Evolutionary conservation across 148 eudicot genomes (phyloP), one percentile per base, ranked within the genome.

Genomic region (Chenopodium album): DNA sequence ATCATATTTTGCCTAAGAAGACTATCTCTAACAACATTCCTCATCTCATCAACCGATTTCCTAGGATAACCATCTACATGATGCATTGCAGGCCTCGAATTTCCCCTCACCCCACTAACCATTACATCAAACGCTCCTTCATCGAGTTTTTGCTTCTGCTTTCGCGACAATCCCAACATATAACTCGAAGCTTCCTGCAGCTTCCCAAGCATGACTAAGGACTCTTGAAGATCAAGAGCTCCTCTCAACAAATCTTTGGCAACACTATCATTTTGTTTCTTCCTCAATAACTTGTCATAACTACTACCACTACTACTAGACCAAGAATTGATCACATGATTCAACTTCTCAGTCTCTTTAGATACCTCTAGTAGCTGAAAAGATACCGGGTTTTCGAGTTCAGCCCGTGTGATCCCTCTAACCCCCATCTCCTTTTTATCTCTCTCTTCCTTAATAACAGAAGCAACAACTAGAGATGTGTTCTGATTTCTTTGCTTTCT

Each of bases 201-300:
- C 54, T 85, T 91, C 11, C 91, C 89, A 56, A 94, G 91, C 90
- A 91, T 85, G 60, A 71, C 79, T n/a, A 94, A 84, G 46, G 98
- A 94, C 73, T 92, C 92, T 66, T 89, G 91, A 78, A 94, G 89
- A 88, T 91, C 94, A 80, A 90, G 84, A 77, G 94, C 94, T 31
- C 93, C 98, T 86, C 82, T 90, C 77, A 93, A 81, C 92, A 91
- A 87, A 78, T 93, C 94, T 82, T 88, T 85, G 0, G 97, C 92
- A 4, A 92, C 83, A 26, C 89, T 85, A 66, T 80, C 47, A 14
- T 81, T 75, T 29, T 71, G 85, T 56, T 75, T 79, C 56, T 68
- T 67, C 20, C n/a, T 80, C 50, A 50, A 50, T 7, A 11, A 23
- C 34, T 50, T 74, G 37, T 78, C 84, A 47, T 83, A 82, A 56